Conservation (phyloP, 2,329 filamentous ascomycete species). For the Aspergillus sp. region DNA sequence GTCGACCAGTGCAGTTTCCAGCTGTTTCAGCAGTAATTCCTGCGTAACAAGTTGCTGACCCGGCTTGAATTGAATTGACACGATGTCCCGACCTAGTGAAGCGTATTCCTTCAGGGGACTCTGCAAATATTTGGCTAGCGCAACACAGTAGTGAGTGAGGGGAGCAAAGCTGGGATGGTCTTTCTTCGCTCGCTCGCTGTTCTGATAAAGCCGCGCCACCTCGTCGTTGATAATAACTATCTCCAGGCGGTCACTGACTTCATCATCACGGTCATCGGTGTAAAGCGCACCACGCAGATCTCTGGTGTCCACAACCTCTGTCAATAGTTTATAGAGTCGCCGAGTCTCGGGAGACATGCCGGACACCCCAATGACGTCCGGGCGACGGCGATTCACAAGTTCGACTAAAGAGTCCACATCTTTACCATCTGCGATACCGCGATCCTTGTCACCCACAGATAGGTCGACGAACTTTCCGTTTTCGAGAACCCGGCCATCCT, state of each 20-base stretch:
- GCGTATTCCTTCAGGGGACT: conserved; percentile 97
- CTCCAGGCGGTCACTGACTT: conserved; percentile 76
- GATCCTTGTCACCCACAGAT: conserved; percentile 62
- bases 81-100: conserved; percentile 81
- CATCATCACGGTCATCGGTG: conserved; percentile 76
- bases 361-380: conserved; percentile 86
- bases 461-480: conserved; percentile 85
- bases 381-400: conserved; percentile 73
- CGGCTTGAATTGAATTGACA: conserved; percentile 82
- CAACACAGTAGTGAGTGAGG: conserved; percentile 84
- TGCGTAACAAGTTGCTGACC: conserved; percentile 85
- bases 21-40: conserved; percentile 79
- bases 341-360: conserved; percentile 87
- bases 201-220: conserved; percentile 93
- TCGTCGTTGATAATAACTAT: conserved; percentile 94
- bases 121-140: conserved; percentile 86
- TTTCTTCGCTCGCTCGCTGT: conserved; percentile 72
- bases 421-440: conserved; percentile 64
- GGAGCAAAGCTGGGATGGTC: conserved; percentile 81
- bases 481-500: conserved; percentile 85
- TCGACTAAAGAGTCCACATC: conserved; percentile 72
- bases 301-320: conserved; percentile 74
- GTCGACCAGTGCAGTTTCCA: conserved; percentile 97
- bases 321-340: conserved; percentile 77
- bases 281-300: conserved; percentile 78